These are phyloP conservation scores for Chalaropsis thielavioides DNA, from an alignment of 2,329 filamentous ascomycete species.

Conservation along the genomic window DNA sequence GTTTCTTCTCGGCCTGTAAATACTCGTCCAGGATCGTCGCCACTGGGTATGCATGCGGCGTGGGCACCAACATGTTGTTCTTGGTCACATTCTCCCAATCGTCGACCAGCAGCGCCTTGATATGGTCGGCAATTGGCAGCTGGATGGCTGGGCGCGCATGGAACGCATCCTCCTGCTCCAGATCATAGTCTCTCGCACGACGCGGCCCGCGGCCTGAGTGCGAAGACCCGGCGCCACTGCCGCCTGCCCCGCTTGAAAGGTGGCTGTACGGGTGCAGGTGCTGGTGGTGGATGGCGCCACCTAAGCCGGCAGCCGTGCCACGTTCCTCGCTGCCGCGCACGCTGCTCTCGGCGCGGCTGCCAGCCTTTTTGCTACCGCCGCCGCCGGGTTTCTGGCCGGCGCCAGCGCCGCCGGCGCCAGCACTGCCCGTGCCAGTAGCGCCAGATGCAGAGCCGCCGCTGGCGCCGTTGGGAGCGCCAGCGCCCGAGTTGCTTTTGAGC, in stretches of 20 bases:
- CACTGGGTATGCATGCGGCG: slow-evolving; percentile 66
- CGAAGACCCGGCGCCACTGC: slow-evolving; percentile 30
- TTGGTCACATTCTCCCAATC: slow-evolving; percentile 99
- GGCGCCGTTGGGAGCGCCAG: slow-evolving; percentile 27
- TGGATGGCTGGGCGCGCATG: slow-evolving; percentile 72
- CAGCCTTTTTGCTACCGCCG: slow-evolving; percentile 30
- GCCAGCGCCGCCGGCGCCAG: neutral
- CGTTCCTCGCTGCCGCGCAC: slow-evolving; percentile 67
- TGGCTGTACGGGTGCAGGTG: slow-evolving; percentile 31
- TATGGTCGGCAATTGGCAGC: slow-evolving; percentile 69
- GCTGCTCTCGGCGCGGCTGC: slow-evolving; percentile 52
- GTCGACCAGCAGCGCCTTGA: slow-evolving; percentile 88
- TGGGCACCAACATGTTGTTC: slow-evolving; percentile 72
- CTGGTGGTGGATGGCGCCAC: slow-evolving; percentile 43
- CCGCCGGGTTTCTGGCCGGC: neutral
- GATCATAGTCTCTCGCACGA: slow-evolving; percentile 63
- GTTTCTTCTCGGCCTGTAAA: slow-evolving; percentile 50
- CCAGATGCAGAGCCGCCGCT: slow-evolving; percentile 56
- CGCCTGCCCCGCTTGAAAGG: slow-evolving; percentile 56
- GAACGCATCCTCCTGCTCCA: slow-evolving; percentile 85
- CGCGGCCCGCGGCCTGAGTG: slow-evolving; percentile 54
- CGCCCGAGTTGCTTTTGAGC: slow-evolving; percentile 35
- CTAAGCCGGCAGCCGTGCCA: slow-evolving; percentile 53
- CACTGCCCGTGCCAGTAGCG: slow-evolving; percentile 51
- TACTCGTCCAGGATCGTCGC: slow-evolving; percentile 71